Evolutionary conservation across 371 early-diverging fungal species (phyloP).

Genomic region (Mycotypha africana): DNA sequence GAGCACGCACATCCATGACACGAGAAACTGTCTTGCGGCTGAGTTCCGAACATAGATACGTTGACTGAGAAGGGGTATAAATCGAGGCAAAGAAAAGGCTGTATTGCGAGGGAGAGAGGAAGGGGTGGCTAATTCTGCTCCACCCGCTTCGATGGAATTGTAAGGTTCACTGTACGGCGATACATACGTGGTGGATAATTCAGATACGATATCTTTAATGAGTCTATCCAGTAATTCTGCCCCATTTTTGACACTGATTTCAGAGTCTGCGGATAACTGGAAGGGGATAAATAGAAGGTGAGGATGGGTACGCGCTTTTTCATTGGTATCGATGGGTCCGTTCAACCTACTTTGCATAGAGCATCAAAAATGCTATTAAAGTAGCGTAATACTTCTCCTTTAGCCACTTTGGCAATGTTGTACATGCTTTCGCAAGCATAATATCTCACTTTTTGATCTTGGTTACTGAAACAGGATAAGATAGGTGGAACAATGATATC

Average conservation of each 20-base stretch:
- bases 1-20: slow-evolving; percentile 86
- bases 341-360: slow-evolving; percentile 75
- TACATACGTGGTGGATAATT: slow-evolving; percentile 69
- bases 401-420: slow-evolving; percentile 91
- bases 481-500: slow-evolving; percentile 85
- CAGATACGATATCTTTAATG: slow-evolving; percentile 91
- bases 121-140: slow-evolving; percentile 14
- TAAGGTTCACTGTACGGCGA: slow-evolving; percentile 25
- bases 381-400: slow-evolving; percentile 73
- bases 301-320: too few relatives aligned
- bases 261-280: slow-evolving; percentile 79
- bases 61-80: slow-evolving; percentile 85
- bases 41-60: slow-evolving; percentile 85
- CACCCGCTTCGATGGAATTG: slow-evolving; percentile 23
- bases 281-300: not conserved
- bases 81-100: slow-evolving; percentile 79
- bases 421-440: slow-evolving; percentile 95
- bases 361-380: slow-evolving; percentile 94
- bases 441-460: slow-evolving; percentile 85
- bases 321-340: too few relatives aligned
- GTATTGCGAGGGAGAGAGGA: slow-evolving; percentile 31
- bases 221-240: slow-evolving; percentile 85
- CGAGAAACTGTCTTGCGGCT: slow-evolving; percentile 81
- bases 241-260: slow-evolving; percentile 81
- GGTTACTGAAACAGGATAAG: slow-evolving; percentile 81